Conservation (phyloP, 2,329 filamentous ascomycete genomes). For the Capronia epimyces region DNA sequence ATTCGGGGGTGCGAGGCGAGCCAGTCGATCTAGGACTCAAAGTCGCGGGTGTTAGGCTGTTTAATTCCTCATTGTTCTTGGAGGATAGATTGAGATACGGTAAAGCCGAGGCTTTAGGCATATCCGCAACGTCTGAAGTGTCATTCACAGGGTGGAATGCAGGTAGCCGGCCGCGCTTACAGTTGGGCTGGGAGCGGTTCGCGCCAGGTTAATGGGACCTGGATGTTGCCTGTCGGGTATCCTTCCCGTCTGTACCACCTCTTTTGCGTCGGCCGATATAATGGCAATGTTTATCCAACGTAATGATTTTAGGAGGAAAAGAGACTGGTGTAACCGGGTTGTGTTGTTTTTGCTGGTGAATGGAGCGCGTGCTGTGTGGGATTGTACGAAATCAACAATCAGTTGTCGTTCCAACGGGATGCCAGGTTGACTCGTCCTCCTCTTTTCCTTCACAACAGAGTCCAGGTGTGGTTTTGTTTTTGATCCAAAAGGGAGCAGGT, state of each 20-base stretch:
- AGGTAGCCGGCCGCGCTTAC: conserved; percentile 21
- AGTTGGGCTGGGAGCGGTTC: conserved; percentile 13
- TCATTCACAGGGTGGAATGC: conserved; percentile 25
- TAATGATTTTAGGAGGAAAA: neutral
- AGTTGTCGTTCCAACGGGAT: neutral
- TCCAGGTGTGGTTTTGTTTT: neutral
- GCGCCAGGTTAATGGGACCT: conserved; percentile 20
- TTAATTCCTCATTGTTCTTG: conserved; percentile 23
- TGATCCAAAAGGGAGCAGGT: neutral
- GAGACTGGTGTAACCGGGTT: neutral
- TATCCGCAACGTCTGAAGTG: conserved; percentile 22
- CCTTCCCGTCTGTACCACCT: conserved; percentile 18
- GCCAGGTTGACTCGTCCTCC: neutral
- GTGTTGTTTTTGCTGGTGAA: neutral
- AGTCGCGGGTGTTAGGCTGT: conserved; percentile 21
- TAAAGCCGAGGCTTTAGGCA: conserved; percentile 27
- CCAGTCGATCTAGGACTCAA: conserved; percentile 27
- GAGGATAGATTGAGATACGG: conserved; percentile 26
- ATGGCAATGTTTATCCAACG: conserved; percentile 3
- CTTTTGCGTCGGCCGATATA: conserved; percentile 10
- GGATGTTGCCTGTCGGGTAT: conserved; percentile 12
- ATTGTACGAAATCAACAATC: neutral
- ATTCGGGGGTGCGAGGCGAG: conserved; percentile 24
- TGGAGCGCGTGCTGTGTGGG: neutral
- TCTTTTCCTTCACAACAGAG: neutral